Base-by-base conservation (phyloP, 345 rosid genomes). In the Melastoma malabathricum region DNA sequence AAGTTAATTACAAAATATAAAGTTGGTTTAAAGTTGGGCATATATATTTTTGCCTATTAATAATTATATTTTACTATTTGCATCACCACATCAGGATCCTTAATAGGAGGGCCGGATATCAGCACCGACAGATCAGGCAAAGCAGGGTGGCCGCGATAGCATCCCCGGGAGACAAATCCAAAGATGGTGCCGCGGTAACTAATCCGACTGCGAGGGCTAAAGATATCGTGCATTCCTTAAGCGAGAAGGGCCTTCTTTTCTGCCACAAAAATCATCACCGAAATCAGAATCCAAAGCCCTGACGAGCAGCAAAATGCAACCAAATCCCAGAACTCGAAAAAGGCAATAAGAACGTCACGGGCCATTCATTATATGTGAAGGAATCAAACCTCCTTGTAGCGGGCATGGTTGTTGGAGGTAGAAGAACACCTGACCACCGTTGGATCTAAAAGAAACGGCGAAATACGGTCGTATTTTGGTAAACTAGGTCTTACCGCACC, bases 21-120 rank as follows among this genome's bases (percentile, higher is more conserved):
- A n/a, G n/a, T n/a, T n/a, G n/a, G n/a, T n/a, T n/a, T n/a, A n/a
- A n/a, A n/a, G n/a, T n/a, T n/a, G n/a, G n/a, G n/a, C n/a, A n/a
- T n/a, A n/a, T n/a, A n/a, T n/a, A n/a, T n/a, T n/a, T n/a, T n/a
- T n/a, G n/a, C n/a, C n/a, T n/a, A n/a, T n/a, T n/a, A n/a, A n/a
- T n/a, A n/a, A n/a, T n/a, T n/a, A n/a, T n/a, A n/a, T n/a, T n/a
- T n/a, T n/a, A n/a, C n/a, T n/a, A n/a, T n/a, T n/a, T n/a, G n/a
- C n/a, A n/a, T n/a, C n/a, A 92, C 63, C 29, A 89, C 86, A 44
- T 71, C 93, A 0, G 98, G 98, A 46, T 92, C 98, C 72, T 92
- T 92, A 18, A 86, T 87, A 0, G 98, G 96, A 2, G 98, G 98
- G 17, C 96, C 98, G 3, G 98, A 92, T 59, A 92, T 92, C 46